phyloP scores from a whole-genome alignment of 192 early-diverging fungal species.

The Kickxella alabastrina region DNA sequence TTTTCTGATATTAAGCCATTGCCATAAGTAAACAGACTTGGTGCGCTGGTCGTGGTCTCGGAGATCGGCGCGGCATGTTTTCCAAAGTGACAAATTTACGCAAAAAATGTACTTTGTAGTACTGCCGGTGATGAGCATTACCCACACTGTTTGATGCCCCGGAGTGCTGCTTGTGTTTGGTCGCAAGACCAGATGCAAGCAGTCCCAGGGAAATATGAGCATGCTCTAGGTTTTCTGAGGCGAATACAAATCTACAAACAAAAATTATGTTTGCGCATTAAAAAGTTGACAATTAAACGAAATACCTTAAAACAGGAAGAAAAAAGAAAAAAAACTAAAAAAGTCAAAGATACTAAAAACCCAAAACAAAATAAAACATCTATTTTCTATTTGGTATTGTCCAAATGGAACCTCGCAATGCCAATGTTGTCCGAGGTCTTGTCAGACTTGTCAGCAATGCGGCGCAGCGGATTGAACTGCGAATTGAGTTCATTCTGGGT shows the following conservation, averaged over 20 bases:
- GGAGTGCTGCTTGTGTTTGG: too few relatives aligned
- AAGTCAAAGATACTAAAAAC: not conserved
- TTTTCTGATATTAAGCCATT: too few relatives aligned
- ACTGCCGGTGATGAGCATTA: too few relatives aligned
- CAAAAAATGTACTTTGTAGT: too few relatives aligned
- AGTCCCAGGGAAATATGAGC: conserved; percentile 3
- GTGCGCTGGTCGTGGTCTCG: too few relatives aligned
- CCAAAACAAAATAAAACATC: too few relatives aligned
- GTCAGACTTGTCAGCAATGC: conserved; percentile 53
- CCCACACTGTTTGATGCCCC: conserved; percentile 24
- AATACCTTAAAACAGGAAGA: not conserved
- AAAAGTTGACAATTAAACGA: not conserved
- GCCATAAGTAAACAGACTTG: too few relatives aligned
- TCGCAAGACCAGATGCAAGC: not conserved
- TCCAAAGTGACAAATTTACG: too few relatives aligned
- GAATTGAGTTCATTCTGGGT: conserved; percentile 59
- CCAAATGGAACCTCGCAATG: conserved; percentile 37
- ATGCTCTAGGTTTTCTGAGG: conserved; percentile 1
- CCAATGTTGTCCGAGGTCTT: conserved; percentile 43
- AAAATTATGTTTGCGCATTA: too few relatives aligned
- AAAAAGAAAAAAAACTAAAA: not conserved
- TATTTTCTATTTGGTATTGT: conserved; percentile 28
- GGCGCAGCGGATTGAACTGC: conserved; percentile 57
- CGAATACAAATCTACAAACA: too few relatives aligned
- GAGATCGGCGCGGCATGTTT: too few relatives aligned